Evolutionary conservation across 169 alveolate genomes (phyloP).

Genomic region (Eimeria acervulina): DNA sequence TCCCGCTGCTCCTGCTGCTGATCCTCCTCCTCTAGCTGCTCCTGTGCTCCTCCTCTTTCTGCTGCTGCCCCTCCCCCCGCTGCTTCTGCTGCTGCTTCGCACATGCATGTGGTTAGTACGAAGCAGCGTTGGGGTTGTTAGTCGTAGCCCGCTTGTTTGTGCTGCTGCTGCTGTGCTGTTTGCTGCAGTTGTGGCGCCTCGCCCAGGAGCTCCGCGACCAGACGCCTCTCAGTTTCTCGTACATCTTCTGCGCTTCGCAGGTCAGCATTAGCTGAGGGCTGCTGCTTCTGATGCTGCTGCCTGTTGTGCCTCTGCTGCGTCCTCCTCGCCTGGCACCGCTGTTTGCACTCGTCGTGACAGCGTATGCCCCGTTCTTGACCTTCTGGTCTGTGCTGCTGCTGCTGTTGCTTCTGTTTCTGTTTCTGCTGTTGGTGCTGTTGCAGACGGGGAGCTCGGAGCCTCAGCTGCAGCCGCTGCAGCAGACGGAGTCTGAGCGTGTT

Average conservation of each 20-base stretch:
- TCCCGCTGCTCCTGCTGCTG: background rate
- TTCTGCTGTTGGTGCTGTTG: background rate
- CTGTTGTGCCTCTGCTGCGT: slow-evolving; percentile 7
- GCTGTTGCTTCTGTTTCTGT: no score
- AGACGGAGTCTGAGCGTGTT: slow-evolving; percentile 74
- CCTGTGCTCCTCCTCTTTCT: no score
- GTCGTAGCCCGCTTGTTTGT: no score
- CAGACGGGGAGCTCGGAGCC: slow-evolving; percentile 37
- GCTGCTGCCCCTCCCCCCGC: no score
- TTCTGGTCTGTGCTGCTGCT: background rate
- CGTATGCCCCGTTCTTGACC: background rate
- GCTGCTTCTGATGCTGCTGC: slow-evolving; percentile 37
- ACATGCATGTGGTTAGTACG: no score
- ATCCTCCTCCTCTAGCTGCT: no score
- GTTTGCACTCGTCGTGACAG: background rate
- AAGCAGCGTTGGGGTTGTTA: no score
- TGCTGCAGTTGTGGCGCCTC: slow-evolving; percentile 71
- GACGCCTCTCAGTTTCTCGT: slow-evolving; percentile 71
- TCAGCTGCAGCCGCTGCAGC: slow-evolving; percentile 67
- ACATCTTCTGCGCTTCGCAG: slow-evolving; percentile 69
- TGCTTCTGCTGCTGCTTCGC: no score
- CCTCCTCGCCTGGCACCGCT: background rate
- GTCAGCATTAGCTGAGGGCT: background rate
- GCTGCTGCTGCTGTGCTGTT: background rate
- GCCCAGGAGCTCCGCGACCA: slow-evolving; percentile 72